Conservation (phyloP, 2,329 filamentous ascomycete species). For the Nigrospora osmanthi region DNA sequence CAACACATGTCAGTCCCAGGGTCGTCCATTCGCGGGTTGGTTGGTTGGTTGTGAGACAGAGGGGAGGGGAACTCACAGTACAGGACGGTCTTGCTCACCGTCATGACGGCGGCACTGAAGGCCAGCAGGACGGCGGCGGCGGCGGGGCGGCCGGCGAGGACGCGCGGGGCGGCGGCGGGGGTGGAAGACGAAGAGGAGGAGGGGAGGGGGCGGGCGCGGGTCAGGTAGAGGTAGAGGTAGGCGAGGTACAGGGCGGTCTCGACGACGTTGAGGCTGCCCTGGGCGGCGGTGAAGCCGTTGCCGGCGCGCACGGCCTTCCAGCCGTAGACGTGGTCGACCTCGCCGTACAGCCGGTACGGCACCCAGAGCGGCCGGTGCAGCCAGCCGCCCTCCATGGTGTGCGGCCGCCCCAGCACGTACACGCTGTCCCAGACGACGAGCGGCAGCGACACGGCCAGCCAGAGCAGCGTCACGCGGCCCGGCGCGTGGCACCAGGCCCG, state of each 20-base stretch:
- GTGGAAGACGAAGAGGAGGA: too few species aligned
- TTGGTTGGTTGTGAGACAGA: too few species aligned
- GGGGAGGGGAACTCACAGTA: constrained; percentile 39
- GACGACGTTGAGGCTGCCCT: constrained; percentile 59
- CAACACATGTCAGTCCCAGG: neutral
- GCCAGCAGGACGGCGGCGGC: constrained; percentile 38
- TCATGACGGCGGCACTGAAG: constrained; percentile 51
- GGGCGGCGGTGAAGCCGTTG: constrained; percentile 72
- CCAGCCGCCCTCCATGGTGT: constrained; percentile 71
- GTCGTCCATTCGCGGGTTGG: neutral
- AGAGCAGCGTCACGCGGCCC: constrained; percentile 44
- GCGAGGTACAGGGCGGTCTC: constrained; percentile 58
- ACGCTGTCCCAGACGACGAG: constrained; percentile 74
- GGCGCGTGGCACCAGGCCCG: constrained; percentile 37
- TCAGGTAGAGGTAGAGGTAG: constrained; percentile 39
- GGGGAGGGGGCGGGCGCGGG: constrained; percentile 8
- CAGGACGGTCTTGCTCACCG: constrained; percentile 52
- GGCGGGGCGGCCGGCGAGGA: constrained; percentile 32
- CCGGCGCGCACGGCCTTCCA: constrained; percentile 59
- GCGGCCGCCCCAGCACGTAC: constrained; percentile 74
- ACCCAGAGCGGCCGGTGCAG: constrained; percentile 66
- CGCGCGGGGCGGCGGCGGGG: constrained; percentile 17
- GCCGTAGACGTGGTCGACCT: constrained; percentile 76
- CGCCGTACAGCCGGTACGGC: constrained; percentile 75
- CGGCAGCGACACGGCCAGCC: constrained; percentile 68